These are phyloP conservation scores for Carex kokanica DNA, from an alignment of 176 grass and related monocot species.

Conservation along the genomic window DNA sequence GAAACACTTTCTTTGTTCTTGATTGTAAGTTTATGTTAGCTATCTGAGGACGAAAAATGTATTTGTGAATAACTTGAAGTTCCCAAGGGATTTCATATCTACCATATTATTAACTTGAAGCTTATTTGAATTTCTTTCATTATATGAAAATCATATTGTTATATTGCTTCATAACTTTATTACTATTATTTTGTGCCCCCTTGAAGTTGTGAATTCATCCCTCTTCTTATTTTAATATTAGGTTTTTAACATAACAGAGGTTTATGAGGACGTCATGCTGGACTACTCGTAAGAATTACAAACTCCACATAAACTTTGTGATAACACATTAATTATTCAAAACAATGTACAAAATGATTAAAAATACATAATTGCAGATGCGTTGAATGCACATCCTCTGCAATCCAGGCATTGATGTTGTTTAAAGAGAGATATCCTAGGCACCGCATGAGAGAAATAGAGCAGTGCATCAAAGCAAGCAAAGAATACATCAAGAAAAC, in stretches of 20 bases:
- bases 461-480: slow-evolving; percentile 41
- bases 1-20: not conserved
- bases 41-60: not conserved
- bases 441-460: slow-evolving; percentile 54
- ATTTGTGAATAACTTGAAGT: no score
- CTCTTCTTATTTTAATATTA: slow-evolving; percentile 15
- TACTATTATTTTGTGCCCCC: not conserved
- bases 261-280: slow-evolving; percentile 50
- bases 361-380: slow-evolving; percentile 38
- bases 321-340: not conserved
- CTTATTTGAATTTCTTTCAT: not conserved
- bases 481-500: slow-evolving; percentile 47
- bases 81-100: no score
- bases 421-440: slow-evolving; percentile 46
- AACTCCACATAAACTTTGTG: not conserved
- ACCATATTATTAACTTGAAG: no score
- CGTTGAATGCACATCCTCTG: slow-evolving; percentile 67
- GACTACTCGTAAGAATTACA: slow-evolving; percentile 55
- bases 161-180: not conserved
- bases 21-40: slow-evolving; percentile 2
- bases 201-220: not conserved
- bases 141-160: not conserved
- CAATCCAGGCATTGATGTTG: slow-evolving; percentile 47
- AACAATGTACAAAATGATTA: not conserved
- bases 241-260: slow-evolving; percentile 64